phyloP scores from a whole-genome alignment of 1,139 yeast genomes.

The Pneumocystis jirovecii region DNA sequence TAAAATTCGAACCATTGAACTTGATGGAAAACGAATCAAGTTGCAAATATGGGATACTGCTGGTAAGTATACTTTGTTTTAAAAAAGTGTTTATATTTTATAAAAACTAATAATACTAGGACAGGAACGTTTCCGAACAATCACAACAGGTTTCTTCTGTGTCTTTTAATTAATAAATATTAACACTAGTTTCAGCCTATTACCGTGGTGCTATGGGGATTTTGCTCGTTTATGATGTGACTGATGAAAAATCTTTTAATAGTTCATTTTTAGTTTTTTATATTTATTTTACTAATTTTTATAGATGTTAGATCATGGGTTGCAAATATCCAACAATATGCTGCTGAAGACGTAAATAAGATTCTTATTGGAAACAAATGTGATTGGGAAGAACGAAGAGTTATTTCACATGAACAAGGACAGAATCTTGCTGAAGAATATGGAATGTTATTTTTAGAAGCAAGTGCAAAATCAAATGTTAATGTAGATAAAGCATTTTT shows the following conservation, averaged over 20 bases:
- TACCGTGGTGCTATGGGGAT: conserved; percentile 99
- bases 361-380: conserved; percentile 90
- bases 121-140: conserved; percentile 94
- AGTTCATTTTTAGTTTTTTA: conserved; percentile 26
- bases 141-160: conserved; percentile 42
- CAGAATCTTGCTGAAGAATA: conserved; percentile 74
- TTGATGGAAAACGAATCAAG: conserved; percentile 83
- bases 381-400: conserved; percentile 60
- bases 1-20: conserved; percentile 89
- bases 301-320: conserved; percentile 67
- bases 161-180: not conserved
- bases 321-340: conserved; percentile 89
- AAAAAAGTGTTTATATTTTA: not conserved
- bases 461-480: conserved; percentile 84
- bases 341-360: conserved; percentile 87
- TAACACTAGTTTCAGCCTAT: conserved; percentile 38
- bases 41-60: conserved; percentile 99
- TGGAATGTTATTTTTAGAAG: conserved; percentile 83
- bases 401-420: conserved; percentile 77
- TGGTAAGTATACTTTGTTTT: conserved; percentile 22
- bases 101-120: conserved; percentile 23
- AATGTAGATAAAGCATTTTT: conserved; percentile 87
- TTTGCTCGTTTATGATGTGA: conserved; percentile 85
- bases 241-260: conserved; percentile 86
- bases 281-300: conserved; percentile 1